phyloP scores from a whole-genome alignment of 23 red algal genomes.

The Chondrus crispus region DNA sequence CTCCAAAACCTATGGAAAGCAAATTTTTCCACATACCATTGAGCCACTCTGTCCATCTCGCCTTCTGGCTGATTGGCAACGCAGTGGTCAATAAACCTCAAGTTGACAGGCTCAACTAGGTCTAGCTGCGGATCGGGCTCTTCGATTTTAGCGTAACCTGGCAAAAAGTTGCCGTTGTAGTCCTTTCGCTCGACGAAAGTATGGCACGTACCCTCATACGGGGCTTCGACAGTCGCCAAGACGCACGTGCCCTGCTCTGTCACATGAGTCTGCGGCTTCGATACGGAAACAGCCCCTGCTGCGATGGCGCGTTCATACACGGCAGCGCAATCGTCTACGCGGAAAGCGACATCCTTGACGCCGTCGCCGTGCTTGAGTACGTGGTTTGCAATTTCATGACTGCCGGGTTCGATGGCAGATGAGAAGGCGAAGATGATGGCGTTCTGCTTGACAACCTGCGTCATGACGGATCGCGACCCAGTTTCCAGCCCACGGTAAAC shows the following conservation, averaged over 20 bases:
- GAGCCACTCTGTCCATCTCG: conserved; percentile 74
- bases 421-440: conserved; percentile 77
- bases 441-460: conserved; percentile 81
- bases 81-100: conserved; percentile 89
- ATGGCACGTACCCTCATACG: conserved; percentile 75
- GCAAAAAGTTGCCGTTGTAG: conserved; percentile 81
- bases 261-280: conserved; percentile 9
- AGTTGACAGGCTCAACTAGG: neutral
- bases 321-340: conserved; percentile 61
- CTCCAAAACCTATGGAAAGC: conserved; percentile 98
- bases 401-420: conserved; percentile 65
- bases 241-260: conserved; percentile 32
- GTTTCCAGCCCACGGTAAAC: conserved; percentile 92
- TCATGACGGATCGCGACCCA: conserved; percentile 66
- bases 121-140: conserved; percentile 62
- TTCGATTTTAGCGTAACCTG: conserved; percentile 56
- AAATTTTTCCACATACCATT: conserved; percentile 82
- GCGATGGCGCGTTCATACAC: conserved; percentile 69
- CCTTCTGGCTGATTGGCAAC: conserved; percentile 90
- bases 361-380: conserved; percentile 84
- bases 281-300: conserved; percentile 48
- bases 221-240: conserved; percentile 82
- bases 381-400: conserved; percentile 22
- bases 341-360: conserved; percentile 88
- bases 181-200: conserved; percentile 85